A percentile compares a stretch with the other conserved stretches of the same genome.
Conservation (phyloP, 495 filamentous ascomycete genomes). For the Podospora appendiculata region DNA sequence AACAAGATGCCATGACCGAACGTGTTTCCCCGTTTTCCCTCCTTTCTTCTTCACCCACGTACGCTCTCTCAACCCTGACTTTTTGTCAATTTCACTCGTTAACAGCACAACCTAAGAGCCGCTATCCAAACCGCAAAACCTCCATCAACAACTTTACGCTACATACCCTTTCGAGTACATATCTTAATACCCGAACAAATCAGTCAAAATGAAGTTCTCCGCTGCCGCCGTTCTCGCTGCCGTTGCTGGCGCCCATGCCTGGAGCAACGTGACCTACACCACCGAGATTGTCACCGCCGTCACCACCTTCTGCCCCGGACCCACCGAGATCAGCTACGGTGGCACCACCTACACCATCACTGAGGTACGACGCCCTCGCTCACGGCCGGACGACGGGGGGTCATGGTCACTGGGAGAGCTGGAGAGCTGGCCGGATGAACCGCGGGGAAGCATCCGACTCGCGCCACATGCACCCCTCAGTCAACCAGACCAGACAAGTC, state of each 20-base stretch:
- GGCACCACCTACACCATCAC: conserved; percentile 73
- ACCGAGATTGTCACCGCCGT: conserved; percentile 73
- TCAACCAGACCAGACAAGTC: background rate
- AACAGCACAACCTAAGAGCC: conserved; percentile 1
- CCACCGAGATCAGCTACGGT: conserved; percentile 64
- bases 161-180: conserved; percentile 32
- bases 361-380: conserved; percentile 33
- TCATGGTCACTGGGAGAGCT: background rate
- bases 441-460: background rate
- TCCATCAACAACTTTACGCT: conserved; percentile 6
- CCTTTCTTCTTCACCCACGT: conserved; percentile 35
- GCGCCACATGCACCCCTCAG: background rate
- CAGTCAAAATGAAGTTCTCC: conserved; percentile 84
- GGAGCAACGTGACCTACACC: conserved; percentile 45
- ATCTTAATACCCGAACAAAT: conserved; percentile 36
- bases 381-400: background rate
- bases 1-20: conserved; percentile 10
- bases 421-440: background rate
- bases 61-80: conserved; percentile 43
- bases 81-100: conserved; percentile 57
- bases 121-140: conserved; percentile 1
- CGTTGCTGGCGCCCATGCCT: conserved; percentile 55
- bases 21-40: conserved; percentile 22
- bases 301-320: conserved; percentile 79
- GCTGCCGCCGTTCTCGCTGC: conserved; percentile 48